Conservation (phyloP, 2,329 filamentous ascomycete species). For the Emergomyces pasteurianus region DNA sequence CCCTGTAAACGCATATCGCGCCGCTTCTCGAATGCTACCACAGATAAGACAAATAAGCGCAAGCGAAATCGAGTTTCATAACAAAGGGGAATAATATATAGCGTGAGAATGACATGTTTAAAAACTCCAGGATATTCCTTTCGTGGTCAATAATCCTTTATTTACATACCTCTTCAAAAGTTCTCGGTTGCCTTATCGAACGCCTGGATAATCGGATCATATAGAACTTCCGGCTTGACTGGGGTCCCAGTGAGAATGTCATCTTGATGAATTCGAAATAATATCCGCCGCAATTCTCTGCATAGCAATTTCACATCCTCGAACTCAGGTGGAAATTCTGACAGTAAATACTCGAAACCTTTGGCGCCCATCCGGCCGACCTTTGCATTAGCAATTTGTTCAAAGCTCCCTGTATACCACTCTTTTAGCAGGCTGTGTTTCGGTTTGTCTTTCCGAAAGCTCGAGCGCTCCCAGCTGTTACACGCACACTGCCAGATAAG, state of each 20-base stretch:
- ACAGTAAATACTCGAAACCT: constrained; percentile 13
- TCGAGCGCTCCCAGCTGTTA: no score
- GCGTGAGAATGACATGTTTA: no score
- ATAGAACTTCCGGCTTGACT: constrained; percentile 3
- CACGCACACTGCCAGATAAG: constrained; percentile 13
- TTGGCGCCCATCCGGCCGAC: constrained; percentile 8
- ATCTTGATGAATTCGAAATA: constrained; percentile 7
- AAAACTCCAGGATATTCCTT: no score
- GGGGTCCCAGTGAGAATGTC: constrained; percentile 7
- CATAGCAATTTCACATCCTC: constrained; percentile 14
- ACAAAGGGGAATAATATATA: no score
- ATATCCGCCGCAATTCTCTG: constrained; percentile 10
- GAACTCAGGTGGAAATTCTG: constrained; percentile 14
- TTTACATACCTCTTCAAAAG: no score
- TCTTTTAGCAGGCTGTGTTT: background rate
- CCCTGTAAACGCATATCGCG: no score
- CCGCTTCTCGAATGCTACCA: no score
- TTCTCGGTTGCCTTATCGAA: constrained; percentile 1
- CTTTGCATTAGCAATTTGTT: background rate
- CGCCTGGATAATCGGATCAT: no score
- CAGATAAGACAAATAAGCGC: no score
- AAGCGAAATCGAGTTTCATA: no score
- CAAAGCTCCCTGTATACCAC: background rate
- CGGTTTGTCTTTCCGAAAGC: no score
- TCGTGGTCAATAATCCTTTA: no score